These are phyloP conservation scores for Wickerhamiella kazuoi DNA, from an alignment of 805 yeast species.

Conservation along the genomic window DNA sequence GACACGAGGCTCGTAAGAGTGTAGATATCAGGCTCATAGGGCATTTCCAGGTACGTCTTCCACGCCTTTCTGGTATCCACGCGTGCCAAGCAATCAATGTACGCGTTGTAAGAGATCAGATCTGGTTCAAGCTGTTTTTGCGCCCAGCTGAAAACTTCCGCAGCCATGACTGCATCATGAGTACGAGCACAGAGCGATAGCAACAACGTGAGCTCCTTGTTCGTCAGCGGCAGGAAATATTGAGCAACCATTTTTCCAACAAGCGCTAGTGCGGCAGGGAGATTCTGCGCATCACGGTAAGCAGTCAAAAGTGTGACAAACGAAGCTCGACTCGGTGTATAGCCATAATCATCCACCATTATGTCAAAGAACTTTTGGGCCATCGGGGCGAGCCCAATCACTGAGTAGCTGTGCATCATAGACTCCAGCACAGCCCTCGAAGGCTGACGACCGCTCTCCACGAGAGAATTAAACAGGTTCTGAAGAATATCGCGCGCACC, in stretches of 20 bases:
- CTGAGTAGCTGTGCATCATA: constrained; percentile 27
- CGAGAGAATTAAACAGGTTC: constrained; percentile 31
- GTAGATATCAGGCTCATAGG: constrained; percentile 8
- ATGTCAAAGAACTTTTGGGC: constrained; percentile 24
- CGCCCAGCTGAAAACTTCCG: constrained; percentile 16
- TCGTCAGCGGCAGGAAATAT: constrained; percentile 11
- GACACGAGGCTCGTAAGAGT: constrained; percentile 14
- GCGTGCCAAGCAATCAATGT: constrained; percentile 19
- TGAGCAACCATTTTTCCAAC: constrained; percentile 12
- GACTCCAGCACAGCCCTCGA: constrained; percentile 28
- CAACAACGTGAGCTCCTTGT: constrained; percentile 13
- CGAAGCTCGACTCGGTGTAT: constrained; percentile 18
- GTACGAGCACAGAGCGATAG: constrained; percentile 17
- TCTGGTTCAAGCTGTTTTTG: constrained; percentile 13
- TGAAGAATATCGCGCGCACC: constrained; percentile 34
- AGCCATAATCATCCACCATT: constrained; percentile 18
- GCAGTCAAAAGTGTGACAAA: constrained; percentile 23
- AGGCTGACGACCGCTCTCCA: constrained; percentile 32
- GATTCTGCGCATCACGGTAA: constrained; percentile 24
- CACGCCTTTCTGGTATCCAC: constrained; percentile 20
- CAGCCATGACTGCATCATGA: constrained; percentile 16
- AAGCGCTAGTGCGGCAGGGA: constrained; percentile 19
- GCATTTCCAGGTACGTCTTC: constrained; percentile 17
- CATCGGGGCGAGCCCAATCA: constrained; percentile 22
- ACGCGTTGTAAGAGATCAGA: constrained; percentile 17